phyloP scores from a whole-genome alignment of 306 rosid genomes.

The Lathyrus oleraceus region DNA sequence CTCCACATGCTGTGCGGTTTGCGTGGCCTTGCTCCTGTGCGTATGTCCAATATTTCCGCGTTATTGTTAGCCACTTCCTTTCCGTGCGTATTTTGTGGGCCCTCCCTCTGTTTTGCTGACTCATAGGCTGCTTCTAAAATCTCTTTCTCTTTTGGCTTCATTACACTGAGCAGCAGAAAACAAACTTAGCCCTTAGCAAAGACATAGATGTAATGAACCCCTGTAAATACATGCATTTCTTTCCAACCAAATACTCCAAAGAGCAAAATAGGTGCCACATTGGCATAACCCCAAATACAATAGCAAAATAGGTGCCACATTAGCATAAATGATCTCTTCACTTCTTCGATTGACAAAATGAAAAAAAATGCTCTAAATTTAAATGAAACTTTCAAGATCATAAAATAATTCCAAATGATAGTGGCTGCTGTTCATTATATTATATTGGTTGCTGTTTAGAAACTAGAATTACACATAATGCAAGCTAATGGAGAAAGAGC shows the following conservation, averaged over 20 bases:
- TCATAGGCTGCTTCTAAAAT: no score
- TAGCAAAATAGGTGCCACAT: not conserved
- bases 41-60: no score
- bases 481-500: slow-evolving; percentile 4
- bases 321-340: not conserved
- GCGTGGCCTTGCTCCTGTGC: no score
- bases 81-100: no score
- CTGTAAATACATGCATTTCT: slow-evolving; percentile 6
- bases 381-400: not conserved
- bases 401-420: slow-evolving; percentile 1
- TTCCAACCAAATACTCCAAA: not conserved
- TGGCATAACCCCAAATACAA: no score
- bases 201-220: not conserved
- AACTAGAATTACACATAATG: slow-evolving; percentile 3
- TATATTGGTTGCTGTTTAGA: not conserved
- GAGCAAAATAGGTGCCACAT: no score
- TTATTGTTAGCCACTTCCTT: no score
- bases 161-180: not conserved
- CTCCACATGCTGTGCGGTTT: no score
- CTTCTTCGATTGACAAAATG: slow-evolving; percentile 4
- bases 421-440: not conserved
- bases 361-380: not conserved
- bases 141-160: no score
- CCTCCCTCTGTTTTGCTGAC: no score
- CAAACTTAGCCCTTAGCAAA: not conserved